Base-by-base conservation (phyloP, 371 early-diverging fungal genomes). In the Gilbertella persicaria region DNA sequence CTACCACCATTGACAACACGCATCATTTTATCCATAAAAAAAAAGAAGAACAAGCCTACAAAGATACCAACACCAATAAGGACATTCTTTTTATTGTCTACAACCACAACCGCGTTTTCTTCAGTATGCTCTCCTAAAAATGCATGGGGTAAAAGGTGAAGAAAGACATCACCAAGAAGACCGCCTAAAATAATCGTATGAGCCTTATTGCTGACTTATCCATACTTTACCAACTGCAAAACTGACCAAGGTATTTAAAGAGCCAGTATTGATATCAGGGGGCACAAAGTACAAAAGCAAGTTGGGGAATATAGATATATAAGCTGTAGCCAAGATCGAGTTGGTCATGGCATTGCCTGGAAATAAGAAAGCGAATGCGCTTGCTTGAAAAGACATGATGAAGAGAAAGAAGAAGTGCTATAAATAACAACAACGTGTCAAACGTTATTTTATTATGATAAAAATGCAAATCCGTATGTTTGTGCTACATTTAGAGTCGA, bases 271-370 rank as follows among this genome's bases (percentile, higher is more conserved):
- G 61, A 91, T 90, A 58, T 89, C 79, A 45, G 89, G 83, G 23
- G 93, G 93, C 9, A 91, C 89, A 57, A 90, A 89, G 44, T 90
- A 86, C 9, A 92, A 75, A 5, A 92, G 67, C 41, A 91, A 62
- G 64, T 91, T 92, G 39, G 93, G 93, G 50, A 91, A 85, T 55
- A 91, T 66, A 28, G 92, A 91, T 53, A 92, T 91, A 64, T 92
- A 92, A 37, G 87, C 79, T 3, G 93, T 91, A 9, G 88, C 91
- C 33, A 91, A 65, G 14, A 92, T 70, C 10, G 93, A 84, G 55
- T 89, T 84, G 38, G 80, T 76, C 77, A 75, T 79, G 17, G 89
- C 79, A 45, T 64, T 77, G 53, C 84, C 84, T 40, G 85, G 82
- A 60, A 85, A 84, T 42, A 87, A 66, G 53, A 66, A 70, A 45